Percentiles rank a stretch among this genome's conserved stretches.
These are phyloP conservation scores for Psilocybe sp. DNA, from an alignment of 768 basidiomycete genomes.

Conservation along the genomic window DNA sequence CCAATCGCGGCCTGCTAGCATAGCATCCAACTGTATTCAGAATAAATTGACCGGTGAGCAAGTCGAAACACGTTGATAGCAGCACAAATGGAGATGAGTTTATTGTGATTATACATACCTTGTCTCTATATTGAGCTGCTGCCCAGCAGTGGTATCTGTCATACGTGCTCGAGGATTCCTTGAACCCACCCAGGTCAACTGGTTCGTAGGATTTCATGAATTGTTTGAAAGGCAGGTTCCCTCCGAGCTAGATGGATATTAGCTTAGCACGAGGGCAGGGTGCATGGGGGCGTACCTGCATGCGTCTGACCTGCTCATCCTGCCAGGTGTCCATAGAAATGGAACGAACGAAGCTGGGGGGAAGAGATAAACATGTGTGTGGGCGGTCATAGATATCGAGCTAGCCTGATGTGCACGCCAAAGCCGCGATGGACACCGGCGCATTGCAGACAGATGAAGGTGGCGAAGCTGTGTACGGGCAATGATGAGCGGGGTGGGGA, in stretches of 20 bases:
- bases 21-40: slow-evolving; percentile 67
- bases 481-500: slow-evolving; percentile 10
- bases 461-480: slow-evolving; percentile 69
- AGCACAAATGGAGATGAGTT: slow-evolving; percentile 6
- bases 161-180: slow-evolving; percentile 54
- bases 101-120: slow-evolving; percentile 44
- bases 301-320: slow-evolving; percentile 80
- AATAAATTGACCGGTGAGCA: slow-evolving; percentile 2
- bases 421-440: slow-evolving; percentile 84
- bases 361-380: slow-evolving; percentile 19
- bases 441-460: slow-evolving; percentile 91
- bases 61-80: slow-evolving; percentile 8
- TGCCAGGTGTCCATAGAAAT: slow-evolving; percentile 98
- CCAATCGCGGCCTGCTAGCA: slow-evolving; percentile 77
- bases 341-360: slow-evolving; percentile 79
- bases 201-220: slow-evolving; percentile 76
- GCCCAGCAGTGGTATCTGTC: slow-evolving; percentile 94
- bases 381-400: slow-evolving; percentile 14
- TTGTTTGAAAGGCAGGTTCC: slow-evolving; percentile 77
- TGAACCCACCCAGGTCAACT: slow-evolving; percentile 67
- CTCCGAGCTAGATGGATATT: slow-evolving; percentile 62
- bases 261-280: neutral
- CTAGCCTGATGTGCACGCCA: slow-evolving; percentile 87
- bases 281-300: slow-evolving; percentile 62
- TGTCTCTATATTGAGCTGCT: slow-evolving; percentile 91